These are phyloP conservation scores for Glaciozyma antarctica DNA, from an alignment of 768 basidiomycete genomes.

Conservation along the genomic window DNA sequence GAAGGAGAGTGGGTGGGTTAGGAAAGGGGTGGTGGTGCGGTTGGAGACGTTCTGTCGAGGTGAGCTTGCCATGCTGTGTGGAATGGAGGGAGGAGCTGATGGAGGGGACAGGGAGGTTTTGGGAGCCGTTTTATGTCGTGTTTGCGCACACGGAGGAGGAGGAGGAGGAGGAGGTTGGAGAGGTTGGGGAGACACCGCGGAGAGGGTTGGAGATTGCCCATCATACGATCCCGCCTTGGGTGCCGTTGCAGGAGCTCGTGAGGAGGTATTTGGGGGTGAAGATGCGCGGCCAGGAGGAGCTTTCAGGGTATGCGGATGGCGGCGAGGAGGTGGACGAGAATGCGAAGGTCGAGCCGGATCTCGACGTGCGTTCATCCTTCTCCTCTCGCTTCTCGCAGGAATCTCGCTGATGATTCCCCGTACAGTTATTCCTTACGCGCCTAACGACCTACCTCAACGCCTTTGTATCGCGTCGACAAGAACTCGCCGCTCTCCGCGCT, in stretches of 20 bases:
- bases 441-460: slow-evolving; percentile 8
- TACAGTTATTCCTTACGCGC: slow-evolving; percentile 12
- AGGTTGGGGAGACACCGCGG: background rate
- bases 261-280: background rate
- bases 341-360: slow-evolving; percentile 1
- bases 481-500: slow-evolving; percentile 7
- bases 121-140: slow-evolving; percentile 14
- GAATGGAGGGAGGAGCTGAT: background rate
- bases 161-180: background rate
- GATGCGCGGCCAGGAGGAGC: background rate
- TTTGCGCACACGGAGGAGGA: background rate
- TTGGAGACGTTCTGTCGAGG: slow-evolving; percentile 14
- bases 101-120: slow-evolving; percentile 6
- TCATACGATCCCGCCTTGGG: slow-evolving; percentile 9
- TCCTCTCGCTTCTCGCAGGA: background rate
- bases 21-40: slow-evolving; percentile 6
- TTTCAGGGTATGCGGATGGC: background rate
- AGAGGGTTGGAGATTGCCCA: slow-evolving; percentile 1
- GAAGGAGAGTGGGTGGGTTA: background rate
- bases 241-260: background rate
- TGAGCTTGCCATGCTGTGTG: background rate
- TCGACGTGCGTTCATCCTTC: background rate
- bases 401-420: background rate
- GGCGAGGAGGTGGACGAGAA: background rate
- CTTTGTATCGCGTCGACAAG: slow-evolving; percentile 5